Percentiles rank a stretch among this genome's conserved stretches.
Evolutionary conservation across 768 basidiomycete species (phyloP).

Genomic region (Pleurotus eryngii): DNA sequence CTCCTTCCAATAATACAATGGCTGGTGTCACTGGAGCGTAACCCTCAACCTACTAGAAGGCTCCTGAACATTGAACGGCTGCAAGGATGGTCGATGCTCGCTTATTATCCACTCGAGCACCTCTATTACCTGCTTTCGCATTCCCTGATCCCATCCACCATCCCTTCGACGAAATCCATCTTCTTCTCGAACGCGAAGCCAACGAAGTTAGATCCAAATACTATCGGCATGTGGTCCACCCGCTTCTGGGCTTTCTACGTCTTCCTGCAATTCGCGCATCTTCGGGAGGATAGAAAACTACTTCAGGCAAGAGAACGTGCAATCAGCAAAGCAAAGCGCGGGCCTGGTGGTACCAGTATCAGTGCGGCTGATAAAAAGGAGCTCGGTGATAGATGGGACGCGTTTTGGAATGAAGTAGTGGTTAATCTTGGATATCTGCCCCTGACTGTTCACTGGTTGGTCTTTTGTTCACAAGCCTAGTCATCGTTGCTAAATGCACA

Average conservation of each 20-base stretch:
- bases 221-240: slow-evolving; percentile 65
- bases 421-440: slow-evolving; percentile 79
- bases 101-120: slow-evolving; percentile 79
- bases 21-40: slow-evolving; percentile 74
- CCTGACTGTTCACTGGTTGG: slow-evolving; percentile 80
- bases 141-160: slow-evolving; percentile 53
- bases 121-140: slow-evolving; percentile 64
- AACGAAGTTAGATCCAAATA: slow-evolving; percentile 42
- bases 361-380: slow-evolving; percentile 52
- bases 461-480: background rate
- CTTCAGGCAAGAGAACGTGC: slow-evolving; percentile 51
- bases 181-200: slow-evolving; percentile 38
- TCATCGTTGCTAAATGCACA: too few relatives aligned
- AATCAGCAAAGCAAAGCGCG: slow-evolving; percentile 42
- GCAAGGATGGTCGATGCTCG: slow-evolving; percentile 78
- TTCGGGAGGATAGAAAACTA: slow-evolving; percentile 63
- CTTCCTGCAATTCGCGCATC: slow-evolving; percentile 70
- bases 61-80: slow-evolving; percentile 76
- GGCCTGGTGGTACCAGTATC: slow-evolving; percentile 41
- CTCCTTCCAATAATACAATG: slow-evolving; percentile 78
- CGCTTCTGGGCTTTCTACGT: slow-evolving; percentile 84
- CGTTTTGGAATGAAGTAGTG: slow-evolving; percentile 68
- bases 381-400: slow-evolving; percentile 56
- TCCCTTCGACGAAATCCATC: slow-evolving; percentile 43
- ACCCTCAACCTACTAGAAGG: slow-evolving; percentile 63